phyloP scores from a whole-genome alignment of 2,329 filamentous ascomycete species.

The Hypoxylon sp. region DNA sequence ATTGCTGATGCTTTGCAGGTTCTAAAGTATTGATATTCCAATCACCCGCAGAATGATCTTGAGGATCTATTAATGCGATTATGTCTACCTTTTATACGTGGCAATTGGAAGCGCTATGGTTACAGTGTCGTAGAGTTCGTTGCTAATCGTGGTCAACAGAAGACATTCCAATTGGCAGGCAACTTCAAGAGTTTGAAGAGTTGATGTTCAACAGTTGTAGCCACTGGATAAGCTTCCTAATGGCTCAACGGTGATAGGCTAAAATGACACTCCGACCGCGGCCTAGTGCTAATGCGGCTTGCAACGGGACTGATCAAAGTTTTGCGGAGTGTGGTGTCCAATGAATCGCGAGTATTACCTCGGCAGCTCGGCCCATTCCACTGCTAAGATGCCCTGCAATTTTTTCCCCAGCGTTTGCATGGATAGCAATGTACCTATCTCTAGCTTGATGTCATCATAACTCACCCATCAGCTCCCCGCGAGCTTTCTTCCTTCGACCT shows the following conservation, averaged over 20 bases:
- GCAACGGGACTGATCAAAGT: conserved; percentile 23
- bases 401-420: not conserved
- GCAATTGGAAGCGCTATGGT: conserved; percentile 14
- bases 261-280: conserved; percentile 21
- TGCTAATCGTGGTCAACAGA: not conserved
- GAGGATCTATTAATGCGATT: conserved; percentile 28
- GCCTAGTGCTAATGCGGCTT: conserved; percentile 28
- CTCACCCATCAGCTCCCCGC: not conserved
- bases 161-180: not conserved
- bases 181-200: not conserved
- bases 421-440: not conserved
- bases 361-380: conserved; percentile 31
- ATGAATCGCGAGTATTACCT: conserved; percentile 34
- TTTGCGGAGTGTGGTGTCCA: conserved; percentile 9
- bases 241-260: conserved; percentile 34
- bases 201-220: not conserved
- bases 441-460: conserved; percentile 39
- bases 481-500: conserved; percentile 3
- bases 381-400: conserved; percentile 19
- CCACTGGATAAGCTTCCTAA: conserved; percentile 30
- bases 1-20: conserved; percentile 3
- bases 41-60: conserved; percentile 16
- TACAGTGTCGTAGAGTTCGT: not conserved
- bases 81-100: not conserved
- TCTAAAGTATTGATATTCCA: not conserved